Conservation (phyloP, 2,329 filamentous ascomycete genomes). For the Phoma sp. region DNA sequence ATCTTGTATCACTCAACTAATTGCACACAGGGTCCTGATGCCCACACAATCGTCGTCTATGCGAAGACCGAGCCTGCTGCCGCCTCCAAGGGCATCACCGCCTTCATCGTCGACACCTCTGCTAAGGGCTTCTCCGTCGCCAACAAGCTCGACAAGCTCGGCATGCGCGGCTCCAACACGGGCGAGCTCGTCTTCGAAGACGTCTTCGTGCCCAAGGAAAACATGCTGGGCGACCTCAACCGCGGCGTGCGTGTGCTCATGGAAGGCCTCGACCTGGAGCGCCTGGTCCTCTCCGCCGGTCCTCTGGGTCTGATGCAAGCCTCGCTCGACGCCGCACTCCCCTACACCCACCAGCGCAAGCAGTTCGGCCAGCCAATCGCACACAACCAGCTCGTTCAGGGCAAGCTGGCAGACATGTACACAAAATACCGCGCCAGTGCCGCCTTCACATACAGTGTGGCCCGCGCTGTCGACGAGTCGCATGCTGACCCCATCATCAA, state of each 20-base stretch:
- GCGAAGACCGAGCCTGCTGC: slow-evolving; percentile 86
- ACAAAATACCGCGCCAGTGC: slow-evolving; percentile 84
- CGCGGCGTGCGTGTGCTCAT: slow-evolving; percentile 89
- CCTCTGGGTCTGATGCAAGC: slow-evolving; percentile 96
- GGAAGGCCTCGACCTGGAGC: slow-evolving; percentile 93
- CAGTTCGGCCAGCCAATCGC: slow-evolving; percentile 89
- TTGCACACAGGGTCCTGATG: slow-evolving; percentile 72
- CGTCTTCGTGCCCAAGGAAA: slow-evolving; percentile 84
- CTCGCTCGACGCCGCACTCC: slow-evolving; percentile 80
- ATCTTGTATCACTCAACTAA: neutral
- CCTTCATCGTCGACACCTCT: slow-evolving; percentile 82
- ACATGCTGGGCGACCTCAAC: slow-evolving; percentile 80
- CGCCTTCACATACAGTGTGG: slow-evolving; percentile 88
- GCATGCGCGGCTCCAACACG: slow-evolving; percentile 96
- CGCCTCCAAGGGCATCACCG: slow-evolving; percentile 89
- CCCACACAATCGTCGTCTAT: slow-evolving; percentile 93
- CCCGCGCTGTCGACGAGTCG: slow-evolving; percentile 70
- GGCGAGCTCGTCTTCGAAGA: slow-evolving; percentile 90
- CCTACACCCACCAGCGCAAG: slow-evolving; percentile 85
- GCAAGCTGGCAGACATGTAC: slow-evolving; percentile 95
- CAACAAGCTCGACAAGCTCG: slow-evolving; percentile 94
- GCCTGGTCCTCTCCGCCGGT: slow-evolving; percentile 87
- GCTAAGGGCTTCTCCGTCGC: slow-evolving; percentile 80
- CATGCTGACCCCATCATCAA: slow-evolving; percentile 63
- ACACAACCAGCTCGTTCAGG: slow-evolving; percentile 91